Base-by-base conservation (phyloP, 768 basidiomycete genomes). In the Imleria badia region DNA sequence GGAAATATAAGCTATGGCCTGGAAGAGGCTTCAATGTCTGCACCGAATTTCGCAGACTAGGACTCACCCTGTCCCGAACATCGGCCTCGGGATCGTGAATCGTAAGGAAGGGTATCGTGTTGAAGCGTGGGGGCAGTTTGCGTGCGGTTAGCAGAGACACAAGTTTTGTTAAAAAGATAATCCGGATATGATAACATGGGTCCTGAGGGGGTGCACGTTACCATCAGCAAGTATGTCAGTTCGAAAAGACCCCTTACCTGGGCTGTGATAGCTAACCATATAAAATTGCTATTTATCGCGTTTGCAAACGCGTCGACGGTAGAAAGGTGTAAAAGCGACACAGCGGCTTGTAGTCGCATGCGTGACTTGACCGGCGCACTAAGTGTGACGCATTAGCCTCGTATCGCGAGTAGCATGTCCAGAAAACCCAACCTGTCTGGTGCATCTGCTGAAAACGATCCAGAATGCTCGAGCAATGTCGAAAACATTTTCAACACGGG, bases 11-110 rank as follows among this genome's bases (percentile, higher is more conserved):
- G 80, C 75, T 34, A 77, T 71, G 14, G 85, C 84, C 83, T 87
- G 38, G n/a, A 50, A 55, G 48, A 45, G 31, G 42, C 33, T 38
- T 59, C 51, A 62, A 48, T 13, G 19, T 39, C 1, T 6, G 42
- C 36, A 17, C 17, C 3, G 40, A n/a, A 40, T 45, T 19, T 36
- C 14, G 29, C 9, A 44, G 31, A 48, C 20, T 11, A 20, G 13
- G 3, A 60, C 81, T 59, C 51, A 90, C 94, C 73, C 82, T 76
- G 26, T 69, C 71, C 60, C 83, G 85, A 29, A 94, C 80, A 54
- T 98, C 95, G 22, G 70, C 69, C 57, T 98, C 96, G 0, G 95
- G 95, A 69, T 99, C 97, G 62, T 92, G 87, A 1, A 94, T 87
- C 0, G 90, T 86, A 42, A 99, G 73, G 75, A 97, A 94, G 6